Conservation (phyloP, 176 grass and related monocot genomes). For the Aegilops tauschii region DNA sequence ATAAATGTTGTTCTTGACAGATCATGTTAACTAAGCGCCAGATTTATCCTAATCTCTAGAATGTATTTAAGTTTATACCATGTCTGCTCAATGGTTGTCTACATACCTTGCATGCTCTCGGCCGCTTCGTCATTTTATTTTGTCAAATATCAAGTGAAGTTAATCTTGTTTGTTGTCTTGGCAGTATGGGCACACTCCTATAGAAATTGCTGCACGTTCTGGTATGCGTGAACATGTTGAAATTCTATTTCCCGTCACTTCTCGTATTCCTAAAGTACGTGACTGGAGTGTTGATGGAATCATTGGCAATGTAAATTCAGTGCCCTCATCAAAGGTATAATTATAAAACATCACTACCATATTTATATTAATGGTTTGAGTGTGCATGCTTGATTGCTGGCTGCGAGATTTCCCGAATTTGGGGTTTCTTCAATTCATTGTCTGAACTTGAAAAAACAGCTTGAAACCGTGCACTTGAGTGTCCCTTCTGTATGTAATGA, state of each 20-base stretch:
- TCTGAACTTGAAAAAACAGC: not conserved
- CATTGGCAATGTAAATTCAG: conserved; percentile 22
- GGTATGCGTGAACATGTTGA: conserved; percentile 19
- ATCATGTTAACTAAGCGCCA: not conserved
- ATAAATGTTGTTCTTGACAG: not conserved
- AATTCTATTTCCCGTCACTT: conserved; percentile 29
- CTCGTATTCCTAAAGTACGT: conserved; percentile 4
- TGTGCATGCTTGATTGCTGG: not conserved
- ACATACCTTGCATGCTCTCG: not conserved
- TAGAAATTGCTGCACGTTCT: conserved; percentile 20
- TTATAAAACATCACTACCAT: not conserved
- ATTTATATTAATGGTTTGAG: conserved; percentile 17
- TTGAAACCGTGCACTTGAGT: not conserved
- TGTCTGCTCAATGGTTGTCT: not conserved
- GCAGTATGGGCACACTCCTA: conserved; percentile 13
- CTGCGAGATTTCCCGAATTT: not conserved
- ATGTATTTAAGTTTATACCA: not conserved
- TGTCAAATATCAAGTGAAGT: not conserved
- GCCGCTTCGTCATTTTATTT: not conserved
- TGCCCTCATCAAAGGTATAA: not conserved
- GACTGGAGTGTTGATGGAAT: conserved; percentile 44
- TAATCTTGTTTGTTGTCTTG: conserved; percentile 1
- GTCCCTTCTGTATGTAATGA: not conserved
- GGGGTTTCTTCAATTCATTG: not conserved
- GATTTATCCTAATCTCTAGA: not conserved